Base-by-base conservation (phyloP, 108 stramenopile genomes). In the Cyclotella choctawhatcheeana region DNA sequence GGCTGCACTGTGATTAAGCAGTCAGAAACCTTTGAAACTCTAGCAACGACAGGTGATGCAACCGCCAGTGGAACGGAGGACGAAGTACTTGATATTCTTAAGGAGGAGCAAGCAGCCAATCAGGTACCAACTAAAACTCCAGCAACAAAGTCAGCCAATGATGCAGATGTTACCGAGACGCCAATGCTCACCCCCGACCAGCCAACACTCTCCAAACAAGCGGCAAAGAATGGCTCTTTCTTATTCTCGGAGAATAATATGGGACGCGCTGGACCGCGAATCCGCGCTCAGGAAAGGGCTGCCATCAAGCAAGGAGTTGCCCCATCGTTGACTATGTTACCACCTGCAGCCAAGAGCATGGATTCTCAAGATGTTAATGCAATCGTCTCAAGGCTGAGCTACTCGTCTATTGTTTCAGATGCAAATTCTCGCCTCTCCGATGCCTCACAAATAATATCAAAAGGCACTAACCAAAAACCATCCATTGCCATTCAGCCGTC, bases 221-320 rank as follows among this genome's bases (percentile, higher is more conserved):
- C 77, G 14, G 69, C 55, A 6, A 60, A 34, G 40, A 78, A 78
- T 54, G 77, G 69, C 14, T 78, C 77, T 3, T 78, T 71, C 33
- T 65, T 78, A 37, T 78, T 78, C 34, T 78, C 77, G 1, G 68
- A 69, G 30, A 37, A 71, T 52, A 78, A 78, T 22, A 78, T 78
- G 77, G 77, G 77, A 37, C 69, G 77, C 22, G 77, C 77, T 21
- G 64, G 54, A 31, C 77, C 77, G 22, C 62, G 27, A 6, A 71
- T 78, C 66, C 69, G 77, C 14, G 77, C 69, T 0, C 54, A 61
- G 40, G 77, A 78, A 31, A 64, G 77, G 40, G 58, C 58, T 14
- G 47, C 58, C 0, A 0, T 52, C 37, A 71, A 71, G 50, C 21
- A 66, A 27, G 64, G 68, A 14, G 30, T 44, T 33, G 58, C 22